Evolutionary conservation across 768 basidiomycete species (phyloP).

Genomic region (Naganishia randhawae): DNA sequence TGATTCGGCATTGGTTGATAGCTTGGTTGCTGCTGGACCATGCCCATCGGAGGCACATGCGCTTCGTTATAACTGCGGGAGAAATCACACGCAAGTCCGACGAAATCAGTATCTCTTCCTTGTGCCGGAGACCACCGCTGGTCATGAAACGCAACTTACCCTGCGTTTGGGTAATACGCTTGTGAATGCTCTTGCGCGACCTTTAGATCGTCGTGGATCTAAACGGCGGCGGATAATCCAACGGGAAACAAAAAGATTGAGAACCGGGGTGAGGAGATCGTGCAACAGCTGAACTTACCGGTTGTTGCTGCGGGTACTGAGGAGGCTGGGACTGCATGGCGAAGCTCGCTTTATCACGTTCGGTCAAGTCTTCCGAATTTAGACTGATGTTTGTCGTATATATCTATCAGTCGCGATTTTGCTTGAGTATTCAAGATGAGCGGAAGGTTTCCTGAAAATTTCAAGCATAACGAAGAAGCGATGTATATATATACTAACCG

Average conservation of each 20-base stretch:
- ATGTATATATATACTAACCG: too few relatives aligned
- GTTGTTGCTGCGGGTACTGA: neutral
- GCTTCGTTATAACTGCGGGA: neutral
- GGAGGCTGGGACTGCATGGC: neutral
- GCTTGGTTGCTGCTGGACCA: neutral
- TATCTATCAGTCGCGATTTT: too few relatives aligned
- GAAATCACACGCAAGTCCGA: neutral
- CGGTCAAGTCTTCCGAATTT: too few relatives aligned
- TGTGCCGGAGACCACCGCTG: too few relatives aligned
- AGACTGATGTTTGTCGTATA: too few relatives aligned
- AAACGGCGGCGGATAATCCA: neutral
- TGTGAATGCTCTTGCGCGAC: neutral
- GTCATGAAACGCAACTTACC: too few relatives aligned
- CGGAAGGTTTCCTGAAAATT: neutral
- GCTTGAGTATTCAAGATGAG: neutral
- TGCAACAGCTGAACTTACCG: neutral
- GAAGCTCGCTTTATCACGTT: too few relatives aligned
- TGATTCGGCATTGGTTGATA: neutral
- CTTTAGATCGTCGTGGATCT: neutral
- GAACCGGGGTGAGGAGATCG: neutral
- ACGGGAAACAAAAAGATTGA: neutral
- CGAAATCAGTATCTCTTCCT: neutral
- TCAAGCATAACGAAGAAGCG: neutral
- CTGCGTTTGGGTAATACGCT: neutral
- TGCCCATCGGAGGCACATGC: neutral